Evolutionary conservation across 257 asterid species (phyloP).

Genomic region (Capsicum chinense): DNA sequence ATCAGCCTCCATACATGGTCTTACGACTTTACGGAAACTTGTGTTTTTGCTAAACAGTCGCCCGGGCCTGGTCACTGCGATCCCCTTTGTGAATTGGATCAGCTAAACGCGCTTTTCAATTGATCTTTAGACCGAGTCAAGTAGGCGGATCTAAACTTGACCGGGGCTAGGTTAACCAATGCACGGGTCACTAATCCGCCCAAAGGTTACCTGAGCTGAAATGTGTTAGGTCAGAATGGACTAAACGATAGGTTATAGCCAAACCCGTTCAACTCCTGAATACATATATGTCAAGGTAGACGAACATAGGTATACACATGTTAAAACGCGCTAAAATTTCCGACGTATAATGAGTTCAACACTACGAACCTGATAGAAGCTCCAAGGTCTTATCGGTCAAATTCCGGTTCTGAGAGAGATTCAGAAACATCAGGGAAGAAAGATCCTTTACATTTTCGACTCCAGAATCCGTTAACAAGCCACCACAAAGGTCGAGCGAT

Average conservation of each 20-base stretch:
- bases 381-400: slow-evolving; percentile 24
- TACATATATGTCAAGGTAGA: background rate
- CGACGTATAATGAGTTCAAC: too few species aligned
- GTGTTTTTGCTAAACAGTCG: too few species aligned
- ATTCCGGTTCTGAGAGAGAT: slow-evolving; percentile 11
- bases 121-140: background rate
- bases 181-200: background rate
- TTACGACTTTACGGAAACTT: too few species aligned
- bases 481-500: slow-evolving; percentile 30
- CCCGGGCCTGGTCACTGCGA: too few species aligned
- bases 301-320: background rate
- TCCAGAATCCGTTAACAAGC: slow-evolving; percentile 11
- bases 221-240: background rate
- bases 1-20: too few species aligned
- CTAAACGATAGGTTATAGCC: background rate
- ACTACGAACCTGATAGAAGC: background rate
- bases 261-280: background rate
- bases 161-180: background rate
- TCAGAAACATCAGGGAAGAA: slow-evolving; percentile 24
- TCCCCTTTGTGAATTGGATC: background rate
- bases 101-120: background rate
- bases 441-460: slow-evolving; percentile 24
- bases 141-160: background rate
- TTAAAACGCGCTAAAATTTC: background rate
- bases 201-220: background rate